Conservation (phyloP, 1,284 basidiomycete species). For the Ustilago xerochloae region DNA sequence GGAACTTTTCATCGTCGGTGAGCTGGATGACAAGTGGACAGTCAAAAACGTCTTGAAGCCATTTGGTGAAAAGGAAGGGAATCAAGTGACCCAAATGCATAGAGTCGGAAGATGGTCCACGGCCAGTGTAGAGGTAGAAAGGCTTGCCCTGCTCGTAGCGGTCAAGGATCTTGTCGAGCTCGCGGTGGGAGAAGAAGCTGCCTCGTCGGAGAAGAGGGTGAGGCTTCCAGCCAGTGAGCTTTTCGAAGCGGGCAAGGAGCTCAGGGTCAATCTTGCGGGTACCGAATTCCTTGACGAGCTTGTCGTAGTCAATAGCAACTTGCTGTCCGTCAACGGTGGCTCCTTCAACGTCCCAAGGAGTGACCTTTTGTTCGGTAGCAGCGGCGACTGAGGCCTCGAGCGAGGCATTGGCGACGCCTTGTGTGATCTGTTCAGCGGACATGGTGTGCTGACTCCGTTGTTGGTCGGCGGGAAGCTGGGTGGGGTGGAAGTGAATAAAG, state of each 20-base stretch:
- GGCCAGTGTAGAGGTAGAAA: slow-evolving; percentile 97
- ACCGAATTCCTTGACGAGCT: slow-evolving; percentile 92
- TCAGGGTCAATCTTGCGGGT: slow-evolving; percentile 82
- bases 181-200: slow-evolving; percentile 97
- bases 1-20: slow-evolving; percentile 99
- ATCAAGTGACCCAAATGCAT: slow-evolving; percentile 99
- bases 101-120: slow-evolving; percentile 94
- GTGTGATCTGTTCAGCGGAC: slow-evolving; percentile 48
- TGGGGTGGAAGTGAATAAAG: background rate
- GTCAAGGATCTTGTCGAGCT: slow-evolving; percentile 92
- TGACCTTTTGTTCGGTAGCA: slow-evolving; percentile 79
- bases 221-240: slow-evolving; percentile 87
- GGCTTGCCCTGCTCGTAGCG: slow-evolving; percentile 96
- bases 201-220: slow-evolving; percentile 90
- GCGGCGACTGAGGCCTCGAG: slow-evolving; percentile 39
- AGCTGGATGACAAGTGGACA: slow-evolving; percentile 94
- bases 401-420: slow-evolving; percentile 49
- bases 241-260: slow-evolving; percentile 88
- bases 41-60: slow-evolving; percentile 96
- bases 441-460: background rate
- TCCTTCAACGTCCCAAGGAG: slow-evolving; percentile 98
- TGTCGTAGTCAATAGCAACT: slow-evolving; percentile 85
- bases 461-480: slow-evolving; percentile 1
- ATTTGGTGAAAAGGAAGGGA: slow-evolving; percentile 98
- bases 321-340: slow-evolving; percentile 89